Evolutionary conservation across 352 stramenopile genomes (phyloP), one percentile per base, ranked within the genome.

Genomic region (Phytophthora boehmeriae): DNA sequence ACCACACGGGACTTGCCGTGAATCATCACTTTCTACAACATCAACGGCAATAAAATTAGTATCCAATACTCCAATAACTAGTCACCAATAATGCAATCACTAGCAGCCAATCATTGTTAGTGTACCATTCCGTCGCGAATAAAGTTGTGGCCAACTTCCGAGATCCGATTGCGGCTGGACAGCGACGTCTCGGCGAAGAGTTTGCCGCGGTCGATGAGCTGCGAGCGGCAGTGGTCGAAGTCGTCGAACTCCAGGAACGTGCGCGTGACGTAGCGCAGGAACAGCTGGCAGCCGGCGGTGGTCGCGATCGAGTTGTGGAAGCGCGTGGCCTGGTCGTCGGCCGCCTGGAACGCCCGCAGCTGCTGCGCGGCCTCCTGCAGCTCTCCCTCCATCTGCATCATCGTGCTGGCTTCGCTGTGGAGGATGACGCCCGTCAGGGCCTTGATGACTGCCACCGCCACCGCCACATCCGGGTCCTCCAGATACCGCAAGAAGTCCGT

Each of bases 351-450:
- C 44, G 71, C 70, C 51, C 84, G 86, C 65, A 93, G 71, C 50
- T 89, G 73, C 57, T 84, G 65, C 47, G 85, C 85, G 19, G 93
- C 93, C 52, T 93, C 83, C 49, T 94, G 89, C 35, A 98, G 67
- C 68, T 98, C 95, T 25, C 89, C 82, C 66, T 98, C 90, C 44
- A 98, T 89, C 56, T 96, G 90, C 93, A 98, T 98, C 95, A 98
- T 98, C 22, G 95, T 98, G 54, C 85, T 93, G n/a, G 91, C 90
- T 44, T 88, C 83, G 53, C 83, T 94, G 61, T 88, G 86, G 59
- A 90, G 68, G 48, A 98, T 97, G 14, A 98, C 93, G 45, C 89
- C 86, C 30, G 97, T 92, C 19, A 98, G 73, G 5, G 89, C 90
- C 67, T 97, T 96, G 74, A 98, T 98, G 46, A 96, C 95, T 9